Conservation (phyloP, 495 filamentous ascomycete genomes). For the Penicillium manginii region DNA sequence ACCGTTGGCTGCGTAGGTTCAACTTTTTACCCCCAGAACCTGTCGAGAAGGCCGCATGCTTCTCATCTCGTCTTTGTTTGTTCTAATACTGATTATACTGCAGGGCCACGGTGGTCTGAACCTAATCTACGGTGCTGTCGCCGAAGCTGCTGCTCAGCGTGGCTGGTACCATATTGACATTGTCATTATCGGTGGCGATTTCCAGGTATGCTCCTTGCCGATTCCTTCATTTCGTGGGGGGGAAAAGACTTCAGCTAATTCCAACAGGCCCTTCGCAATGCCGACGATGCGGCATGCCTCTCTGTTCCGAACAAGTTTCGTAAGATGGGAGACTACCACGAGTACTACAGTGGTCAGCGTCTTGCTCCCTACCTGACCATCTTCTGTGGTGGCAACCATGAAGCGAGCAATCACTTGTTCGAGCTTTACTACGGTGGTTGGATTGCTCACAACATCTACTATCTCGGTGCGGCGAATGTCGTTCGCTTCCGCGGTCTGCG, state of each 20-base stretch:
- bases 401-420: conserved; percentile 82
- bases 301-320: conserved; percentile 84
- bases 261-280: conserved; percentile 78
- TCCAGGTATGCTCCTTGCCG: conserved; percentile 61
- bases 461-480: conserved; percentile 88
- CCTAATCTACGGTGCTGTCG: conserved; percentile 82
- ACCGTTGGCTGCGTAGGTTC: conserved; percentile 80
- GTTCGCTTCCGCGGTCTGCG: conserved; percentile 79
- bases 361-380: conserved; percentile 85
- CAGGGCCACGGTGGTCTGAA: conserved; percentile 91
- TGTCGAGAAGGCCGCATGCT: background rate
- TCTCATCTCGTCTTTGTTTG: background rate
- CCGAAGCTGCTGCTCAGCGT: conserved; percentile 61
- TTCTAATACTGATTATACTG: conserved; percentile 16
- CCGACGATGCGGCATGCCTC: conserved; percentile 82
- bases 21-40: background rate
- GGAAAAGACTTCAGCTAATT: conserved; percentile 28
- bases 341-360: conserved; percentile 82
- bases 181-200: conserved; percentile 89
- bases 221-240: background rate
- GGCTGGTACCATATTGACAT: conserved; percentile 79
- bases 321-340: conserved; percentile 83
- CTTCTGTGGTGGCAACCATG: conserved; percentile 94
- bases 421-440: conserved; percentile 97
- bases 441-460: conserved; percentile 97